Evolutionary conservation across 1,284 basidiomycete species (phyloP), one percentile per base, ranked within the genome.

Genomic region (Ganoderma boninense): DNA sequence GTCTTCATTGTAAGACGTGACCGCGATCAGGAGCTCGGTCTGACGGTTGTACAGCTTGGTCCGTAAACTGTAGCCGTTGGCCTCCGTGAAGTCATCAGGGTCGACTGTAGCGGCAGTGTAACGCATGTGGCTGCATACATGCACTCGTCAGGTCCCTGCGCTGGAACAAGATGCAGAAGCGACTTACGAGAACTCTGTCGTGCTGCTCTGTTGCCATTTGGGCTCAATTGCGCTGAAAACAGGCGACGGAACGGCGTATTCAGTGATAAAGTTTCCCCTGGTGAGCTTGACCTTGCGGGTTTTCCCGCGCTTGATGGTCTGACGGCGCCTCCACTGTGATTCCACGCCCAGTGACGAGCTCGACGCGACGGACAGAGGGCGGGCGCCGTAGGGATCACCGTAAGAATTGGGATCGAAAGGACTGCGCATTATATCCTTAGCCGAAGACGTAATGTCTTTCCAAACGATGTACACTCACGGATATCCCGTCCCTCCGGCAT

Each of bases 211-310:
- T 57, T 89, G 84, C 85, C 92, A 98, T 80, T 94, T 94, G 52
- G 87, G 82, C 81, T 98, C 96, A 60, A 96, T 91, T 23, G 96
- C 95, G 74, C 92, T 95, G 76, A 88, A 88, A 66, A 98, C 90
- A 3, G 96, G 94, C 0, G 93, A 92, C 0, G 97, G 97, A 0
- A 97, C 96, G n/a, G 91, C 87, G 79, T 97, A 96, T 78, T 97
- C 96, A 56, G 91, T 87, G 79, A 97, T 93, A 83, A 96, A 97
- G 78, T 97, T 95, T 69, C 96, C 96, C 66, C 95, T 87, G 1
- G 95, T 97, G 74, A 99, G 91, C 81, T 96, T 95, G 83, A 99
- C 93, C 79, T 94, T 95, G 74, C 95, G 94, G n/a, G 95, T 96
- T 18, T 95, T 93, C 75, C 95, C 95, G 68, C 95, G 93, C 79